Percentiles rank a stretch among this genome's conserved stretches.
Evolutionary conservation across 306 rosid species (phyloP).

Genomic region (Sesbania bispinosa): DNA sequence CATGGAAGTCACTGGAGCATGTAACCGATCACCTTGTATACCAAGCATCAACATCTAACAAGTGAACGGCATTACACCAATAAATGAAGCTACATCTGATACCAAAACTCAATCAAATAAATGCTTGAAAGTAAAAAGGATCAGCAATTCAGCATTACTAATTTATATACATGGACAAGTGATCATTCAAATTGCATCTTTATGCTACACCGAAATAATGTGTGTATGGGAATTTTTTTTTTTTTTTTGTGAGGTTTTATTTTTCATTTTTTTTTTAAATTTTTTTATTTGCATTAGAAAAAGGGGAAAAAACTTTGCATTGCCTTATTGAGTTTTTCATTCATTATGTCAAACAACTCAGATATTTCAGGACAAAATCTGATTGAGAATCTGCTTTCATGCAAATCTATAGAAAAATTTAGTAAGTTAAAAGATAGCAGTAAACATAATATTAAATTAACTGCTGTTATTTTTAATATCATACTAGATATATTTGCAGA

Average conservation of each 20-base stretch:
- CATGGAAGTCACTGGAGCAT: conserved; percentile 81
- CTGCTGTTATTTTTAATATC: not conserved
- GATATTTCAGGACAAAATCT: conserved; percentile 8
- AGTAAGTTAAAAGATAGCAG: conserved; percentile 2
- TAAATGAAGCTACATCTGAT: conserved; percentile 22
- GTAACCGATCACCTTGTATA: conserved; percentile 72
- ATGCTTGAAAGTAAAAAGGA: conserved; percentile 6
- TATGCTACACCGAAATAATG: not conserved
- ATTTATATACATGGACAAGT: not conserved
- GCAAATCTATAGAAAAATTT: conserved; percentile 9
- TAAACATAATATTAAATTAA: conserved; percentile 10
- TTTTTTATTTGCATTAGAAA: not conserved
- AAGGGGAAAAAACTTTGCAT: not conserved
- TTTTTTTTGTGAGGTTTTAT: too few species aligned
- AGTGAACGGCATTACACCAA: conserved; percentile 19
- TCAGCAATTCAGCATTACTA: not conserved
- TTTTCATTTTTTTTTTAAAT: not conserved
- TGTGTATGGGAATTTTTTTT: not conserved
- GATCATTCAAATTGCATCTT: conserved; percentile 6
- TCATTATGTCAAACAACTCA: conserved; percentile 17
- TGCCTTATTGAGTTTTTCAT: conserved; percentile 12
- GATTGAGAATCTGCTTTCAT: conserved; percentile 2
- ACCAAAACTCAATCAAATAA: conserved; percentile 25
- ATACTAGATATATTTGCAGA: not conserved
- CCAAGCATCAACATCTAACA: conserved; percentile 81